Percentiles rank a stretch among this genome's conserved stretches.
Conservation (phyloP, 2,329 filamentous ascomycete genomes). For the Cordyceps tenuipes region DNA sequence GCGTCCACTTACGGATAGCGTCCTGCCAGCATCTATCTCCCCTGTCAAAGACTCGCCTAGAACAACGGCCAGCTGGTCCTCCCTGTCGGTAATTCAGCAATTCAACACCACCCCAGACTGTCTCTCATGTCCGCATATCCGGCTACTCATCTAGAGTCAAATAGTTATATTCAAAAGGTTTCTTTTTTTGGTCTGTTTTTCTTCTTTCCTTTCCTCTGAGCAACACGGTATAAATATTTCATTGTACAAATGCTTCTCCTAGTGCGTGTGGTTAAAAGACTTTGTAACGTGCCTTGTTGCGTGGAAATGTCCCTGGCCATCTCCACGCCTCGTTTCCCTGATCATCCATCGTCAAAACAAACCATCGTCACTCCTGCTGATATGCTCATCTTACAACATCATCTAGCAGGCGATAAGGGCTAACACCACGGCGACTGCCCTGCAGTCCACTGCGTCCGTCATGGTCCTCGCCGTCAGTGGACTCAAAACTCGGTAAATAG, state of each 20-base stretch:
- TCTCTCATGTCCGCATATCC: background rate
- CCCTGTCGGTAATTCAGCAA: background rate
- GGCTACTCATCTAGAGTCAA: background rate
- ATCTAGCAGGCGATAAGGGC: background rate
- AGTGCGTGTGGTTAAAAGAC: constrained; percentile 1
- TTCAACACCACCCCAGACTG: background rate
- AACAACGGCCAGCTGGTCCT: background rate
- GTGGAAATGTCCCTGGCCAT: background rate
- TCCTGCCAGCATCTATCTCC: background rate
- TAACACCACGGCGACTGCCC: background rate
- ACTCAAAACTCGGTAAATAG: constrained; percentile 66
- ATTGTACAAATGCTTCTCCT: constrained; percentile 11
- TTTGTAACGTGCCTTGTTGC: background rate
- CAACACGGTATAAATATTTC: constrained; percentile 7
- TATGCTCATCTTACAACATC: background rate
- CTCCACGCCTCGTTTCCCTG: background rate
- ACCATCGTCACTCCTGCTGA: background rate
- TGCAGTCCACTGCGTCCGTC: background rate
- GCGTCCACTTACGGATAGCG: constrained; percentile 1
- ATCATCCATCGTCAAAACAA: constrained; percentile 1
- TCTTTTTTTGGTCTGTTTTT: background rate
- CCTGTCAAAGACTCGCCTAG: constrained; percentile 3
- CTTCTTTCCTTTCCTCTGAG: background rate
- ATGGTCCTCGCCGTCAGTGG: background rate
- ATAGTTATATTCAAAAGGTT: constrained; percentile 1